These are phyloP conservation scores for Boletus reticuloceps DNA, from an alignment of 768 basidiomycete species.

Conservation along the genomic window DNA sequence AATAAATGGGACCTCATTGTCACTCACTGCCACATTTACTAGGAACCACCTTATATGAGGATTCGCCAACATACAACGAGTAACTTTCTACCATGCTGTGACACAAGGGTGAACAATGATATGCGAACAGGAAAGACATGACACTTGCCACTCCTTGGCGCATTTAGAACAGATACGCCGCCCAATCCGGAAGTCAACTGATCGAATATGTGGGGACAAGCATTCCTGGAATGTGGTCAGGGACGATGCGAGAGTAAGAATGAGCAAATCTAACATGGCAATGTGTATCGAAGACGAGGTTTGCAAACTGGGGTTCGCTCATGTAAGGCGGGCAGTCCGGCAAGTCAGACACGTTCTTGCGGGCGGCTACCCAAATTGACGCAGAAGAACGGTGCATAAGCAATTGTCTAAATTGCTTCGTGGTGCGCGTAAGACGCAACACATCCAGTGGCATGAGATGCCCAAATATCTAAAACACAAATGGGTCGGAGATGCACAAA, in stretches of 20 bases:
- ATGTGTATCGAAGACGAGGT: conserved; percentile 49
- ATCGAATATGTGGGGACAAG: conserved; percentile 28
- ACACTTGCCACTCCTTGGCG: conserved; percentile 24
- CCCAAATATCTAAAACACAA: conserved; percentile 45
- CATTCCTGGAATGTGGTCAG: conserved; percentile 30
- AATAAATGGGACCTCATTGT: not conserved
- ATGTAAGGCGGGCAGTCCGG: conserved; percentile 48
- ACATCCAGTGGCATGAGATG: conserved; percentile 49
- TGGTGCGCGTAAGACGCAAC: conserved; percentile 47
- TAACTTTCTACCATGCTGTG: conserved; percentile 29
- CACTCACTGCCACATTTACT: conserved; percentile 34
- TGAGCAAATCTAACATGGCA: conserved; percentile 43
- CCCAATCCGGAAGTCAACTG: conserved; percentile 31
- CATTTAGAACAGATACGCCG: conserved; percentile 35
- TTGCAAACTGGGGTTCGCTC: conserved; percentile 49
- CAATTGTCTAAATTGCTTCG: conserved; percentile 45
- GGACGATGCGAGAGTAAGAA: not conserved
- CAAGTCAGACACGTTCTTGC: conserved; percentile 40
- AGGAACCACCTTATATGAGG: conserved; percentile 26
- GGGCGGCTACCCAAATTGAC: conserved; percentile 48
- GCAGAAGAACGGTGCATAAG: conserved; percentile 45
- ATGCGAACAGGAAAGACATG: not conserved
- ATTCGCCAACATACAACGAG: conserved; percentile 15
- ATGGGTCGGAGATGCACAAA: not conserved
- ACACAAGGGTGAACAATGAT: not conserved